Percentiles rank a stretch among this genome's conserved stretches.
Conservation (phyloP, 495 filamentous ascomycete species). For the Aspergillus funiculosus region DNA sequence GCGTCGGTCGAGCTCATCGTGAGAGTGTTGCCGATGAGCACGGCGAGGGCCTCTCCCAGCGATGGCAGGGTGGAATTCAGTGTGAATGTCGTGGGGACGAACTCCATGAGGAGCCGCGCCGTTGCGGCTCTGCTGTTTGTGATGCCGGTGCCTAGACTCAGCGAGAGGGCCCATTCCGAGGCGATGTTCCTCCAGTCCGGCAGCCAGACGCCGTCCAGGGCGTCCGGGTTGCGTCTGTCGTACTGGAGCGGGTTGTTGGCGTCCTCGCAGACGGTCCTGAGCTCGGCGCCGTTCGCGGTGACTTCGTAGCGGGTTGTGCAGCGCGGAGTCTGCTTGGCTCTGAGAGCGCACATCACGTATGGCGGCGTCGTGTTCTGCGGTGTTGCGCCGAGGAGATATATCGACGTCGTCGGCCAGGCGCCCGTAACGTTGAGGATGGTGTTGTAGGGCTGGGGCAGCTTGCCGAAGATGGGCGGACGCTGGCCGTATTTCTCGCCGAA, state of each 20-base stretch:
- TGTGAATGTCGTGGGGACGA: constrained; percentile 27
- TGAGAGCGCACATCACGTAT: constrained; percentile 60
- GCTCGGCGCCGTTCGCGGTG: constrained; percentile 46
- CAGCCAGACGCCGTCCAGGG: constrained; percentile 24
- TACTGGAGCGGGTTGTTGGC: constrained; percentile 46
- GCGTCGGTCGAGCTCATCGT: constrained; percentile 46
- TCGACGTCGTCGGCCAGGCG: constrained; percentile 37
- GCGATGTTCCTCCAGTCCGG: constrained; percentile 57
- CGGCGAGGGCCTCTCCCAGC: constrained; percentile 60
- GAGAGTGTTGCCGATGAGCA: constrained; percentile 59
- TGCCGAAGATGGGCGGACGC: constrained; percentile 59
- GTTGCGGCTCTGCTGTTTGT: constrained; percentile 54
- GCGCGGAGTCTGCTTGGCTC: constrained; percentile 48
- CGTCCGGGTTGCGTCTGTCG: constrained; percentile 31
- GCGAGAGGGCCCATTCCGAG: constrained; percentile 47
- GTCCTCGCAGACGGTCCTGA: constrained; percentile 56
- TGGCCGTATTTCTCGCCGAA: constrained; percentile 49
- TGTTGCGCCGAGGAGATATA: constrained; percentile 61
- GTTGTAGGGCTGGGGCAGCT: constrained; percentile 55
- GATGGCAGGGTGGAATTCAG: constrained; percentile 49
- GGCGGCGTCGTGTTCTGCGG: constrained; percentile 21
- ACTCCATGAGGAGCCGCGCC: constrained; percentile 56
- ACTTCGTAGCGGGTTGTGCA: constrained; percentile 61
- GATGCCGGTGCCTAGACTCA: constrained; percentile 57
- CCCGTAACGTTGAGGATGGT: constrained; percentile 54